A percentile compares a stretch with the other conserved stretches of the same genome.
Evolutionary conservation across 805 yeast genomes (phyloP).

Genomic region (Ogataea saltuana): DNA sequence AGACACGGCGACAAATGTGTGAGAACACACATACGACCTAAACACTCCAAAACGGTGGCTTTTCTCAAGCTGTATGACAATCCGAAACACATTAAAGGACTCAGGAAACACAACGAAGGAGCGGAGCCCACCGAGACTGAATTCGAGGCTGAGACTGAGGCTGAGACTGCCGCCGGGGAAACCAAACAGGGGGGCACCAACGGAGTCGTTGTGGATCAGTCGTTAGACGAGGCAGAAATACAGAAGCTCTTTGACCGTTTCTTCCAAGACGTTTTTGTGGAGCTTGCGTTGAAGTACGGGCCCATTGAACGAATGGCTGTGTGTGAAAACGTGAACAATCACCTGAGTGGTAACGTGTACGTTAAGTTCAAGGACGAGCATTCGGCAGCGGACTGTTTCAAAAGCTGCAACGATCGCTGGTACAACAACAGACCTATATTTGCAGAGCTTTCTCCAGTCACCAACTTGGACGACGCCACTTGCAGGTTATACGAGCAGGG

Average conservation of each 20-base stretch:
- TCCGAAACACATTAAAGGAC: constrained; percentile 45
- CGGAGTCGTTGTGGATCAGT: constrained; percentile 1
- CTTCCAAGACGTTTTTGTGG: constrained; percentile 70
- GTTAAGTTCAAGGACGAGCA: constrained; percentile 55
- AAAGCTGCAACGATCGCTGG: constrained; percentile 76
- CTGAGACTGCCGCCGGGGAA: too few species aligned
- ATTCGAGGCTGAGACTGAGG: too few species aligned
- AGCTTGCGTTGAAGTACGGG: constrained; percentile 49
- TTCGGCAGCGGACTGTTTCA: constrained; percentile 61
- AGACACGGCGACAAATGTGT: constrained; percentile 90
- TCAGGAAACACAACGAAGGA: constrained; percentile 36
- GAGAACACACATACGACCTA: constrained; percentile 68
- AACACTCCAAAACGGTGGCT: constrained; percentile 61
- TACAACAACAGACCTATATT: constrained; percentile 75
- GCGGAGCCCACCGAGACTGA: constrained; percentile 6
- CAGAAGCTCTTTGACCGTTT: constrained; percentile 58
- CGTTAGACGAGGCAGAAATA: constrained; percentile 33
- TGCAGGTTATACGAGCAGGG: constrained; percentile 70
- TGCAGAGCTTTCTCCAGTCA: constrained; percentile 76
- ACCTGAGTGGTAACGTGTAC: constrained; percentile 84
- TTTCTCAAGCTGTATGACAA: constrained; percentile 65
- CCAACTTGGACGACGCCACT: constrained; percentile 65
- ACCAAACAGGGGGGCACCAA: constrained; percentile 9
- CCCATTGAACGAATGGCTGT: constrained; percentile 63
- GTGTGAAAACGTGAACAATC: constrained; percentile 81